These are phyloP conservation scores for Triangularia setosa DNA, from an alignment of 2,329 filamentous ascomycete species.

Conservation along the genomic window DNA sequence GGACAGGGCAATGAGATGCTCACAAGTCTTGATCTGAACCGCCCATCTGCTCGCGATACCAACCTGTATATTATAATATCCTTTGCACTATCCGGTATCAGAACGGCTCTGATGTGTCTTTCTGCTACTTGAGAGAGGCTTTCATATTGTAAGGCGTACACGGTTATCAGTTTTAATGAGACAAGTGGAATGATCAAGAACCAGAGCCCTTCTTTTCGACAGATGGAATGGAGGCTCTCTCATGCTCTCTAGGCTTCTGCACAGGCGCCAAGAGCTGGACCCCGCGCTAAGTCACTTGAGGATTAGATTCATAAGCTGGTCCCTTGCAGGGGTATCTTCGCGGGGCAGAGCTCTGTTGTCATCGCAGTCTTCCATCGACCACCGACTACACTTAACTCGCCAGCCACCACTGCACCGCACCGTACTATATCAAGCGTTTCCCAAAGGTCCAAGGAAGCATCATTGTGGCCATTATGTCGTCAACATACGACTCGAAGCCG, in stretches of 20 bases:
- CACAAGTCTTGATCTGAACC: no score
- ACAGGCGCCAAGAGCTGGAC: background rate
- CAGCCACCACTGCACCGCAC: background rate
- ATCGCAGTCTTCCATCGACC: slow-evolving; percentile 2
- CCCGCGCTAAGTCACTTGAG: background rate
- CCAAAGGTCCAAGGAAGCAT: background rate
- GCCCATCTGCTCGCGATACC: no score
- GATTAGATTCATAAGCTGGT: background rate
- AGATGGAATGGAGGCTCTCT: background rate
- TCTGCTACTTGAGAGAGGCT: no score
- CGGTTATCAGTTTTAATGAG: background rate
- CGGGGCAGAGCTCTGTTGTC: slow-evolving; percentile 14
- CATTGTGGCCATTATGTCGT: slow-evolving; percentile 21
- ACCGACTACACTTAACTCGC: background rate
- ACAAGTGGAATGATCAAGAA: background rate
- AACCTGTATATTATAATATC: no score
- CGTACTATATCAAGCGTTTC: background rate
- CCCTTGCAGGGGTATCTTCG: slow-evolving; percentile 7
- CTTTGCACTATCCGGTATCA: no score
- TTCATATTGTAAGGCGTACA: no score
- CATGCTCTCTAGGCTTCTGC: background rate
- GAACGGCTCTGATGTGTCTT: no score
- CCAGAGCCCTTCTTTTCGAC: background rate
- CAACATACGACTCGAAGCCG: slow-evolving; percentile 24
- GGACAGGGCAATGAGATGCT: no score